These are phyloP conservation scores for Diutina siamensis DNA, from an alignment of 1,139 yeast species.

Conservation along the genomic window DNA sequence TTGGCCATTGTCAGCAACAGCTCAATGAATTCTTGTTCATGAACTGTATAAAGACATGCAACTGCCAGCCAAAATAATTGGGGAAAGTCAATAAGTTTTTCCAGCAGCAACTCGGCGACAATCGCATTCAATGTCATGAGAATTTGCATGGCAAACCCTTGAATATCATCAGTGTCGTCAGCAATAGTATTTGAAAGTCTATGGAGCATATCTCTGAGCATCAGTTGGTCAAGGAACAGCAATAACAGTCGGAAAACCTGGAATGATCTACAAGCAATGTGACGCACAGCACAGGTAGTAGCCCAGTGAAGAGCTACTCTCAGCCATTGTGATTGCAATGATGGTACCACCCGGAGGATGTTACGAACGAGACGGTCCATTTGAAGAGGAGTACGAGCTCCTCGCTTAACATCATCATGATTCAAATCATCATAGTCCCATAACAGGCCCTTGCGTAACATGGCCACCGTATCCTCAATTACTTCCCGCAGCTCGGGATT, in stretches of 20 bases:
- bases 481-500: neutral
- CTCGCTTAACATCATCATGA: conserved; percentile 46
- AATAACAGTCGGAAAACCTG: conserved; percentile 80
- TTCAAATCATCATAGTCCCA: conserved; percentile 88
- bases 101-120: conserved; percentile 73
- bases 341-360: conserved; percentile 44
- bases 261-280: conserved; percentile 91
- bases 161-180: conserved; percentile 80
- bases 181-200: conserved; percentile 87
- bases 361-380: conserved; percentile 74
- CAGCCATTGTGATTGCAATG: conserved; percentile 75
- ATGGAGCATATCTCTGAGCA: conserved; percentile 91
- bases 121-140: conserved; percentile 90
- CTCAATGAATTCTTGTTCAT: conserved; percentile 89
- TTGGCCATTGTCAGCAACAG: conserved; percentile 72
- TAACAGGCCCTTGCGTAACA: conserved; percentile 13
- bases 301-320: conserved; percentile 85
- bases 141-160: conserved; percentile 95
- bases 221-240: conserved; percentile 68
- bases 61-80: conserved; percentile 94
- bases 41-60: conserved; percentile 82
- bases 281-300: conserved; percentile 94
- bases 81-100: conserved; percentile 74
- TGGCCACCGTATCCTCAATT: neutral
- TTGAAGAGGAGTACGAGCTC: conserved; percentile 77